These are phyloP conservation scores for Coniochaeta sp. DNA, from an alignment of 2,329 filamentous ascomycete genomes.

Conservation along the genomic window DNA sequence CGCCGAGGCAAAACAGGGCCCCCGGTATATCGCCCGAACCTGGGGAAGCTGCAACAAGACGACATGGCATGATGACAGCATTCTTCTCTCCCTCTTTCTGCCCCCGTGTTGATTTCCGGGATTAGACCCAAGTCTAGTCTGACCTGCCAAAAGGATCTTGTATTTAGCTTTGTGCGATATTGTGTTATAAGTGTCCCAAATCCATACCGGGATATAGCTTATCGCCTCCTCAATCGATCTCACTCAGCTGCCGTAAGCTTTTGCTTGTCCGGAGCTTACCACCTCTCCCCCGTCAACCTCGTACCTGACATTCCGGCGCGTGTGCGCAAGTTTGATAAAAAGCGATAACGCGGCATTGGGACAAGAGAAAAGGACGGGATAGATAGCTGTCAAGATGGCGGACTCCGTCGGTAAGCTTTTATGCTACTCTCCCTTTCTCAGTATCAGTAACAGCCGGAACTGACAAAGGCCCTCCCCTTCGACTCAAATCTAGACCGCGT, in stretches of 20 bases:
- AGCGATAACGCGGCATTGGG: background rate
- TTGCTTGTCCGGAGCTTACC: background rate
- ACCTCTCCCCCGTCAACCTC: background rate
- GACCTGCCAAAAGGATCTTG: background rate
- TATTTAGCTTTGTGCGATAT: background rate
- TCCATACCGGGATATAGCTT: background rate
- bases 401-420: slow-evolving; percentile 41
- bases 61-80: background rate
- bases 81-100: background rate
- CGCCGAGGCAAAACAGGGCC: background rate
- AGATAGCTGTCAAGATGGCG: slow-evolving; percentile 29
- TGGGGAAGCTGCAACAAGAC: background rate
- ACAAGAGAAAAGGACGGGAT: background rate
- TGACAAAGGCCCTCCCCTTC: slow-evolving; percentile 1
- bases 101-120: too few species aligned
- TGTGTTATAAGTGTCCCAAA: background rate
- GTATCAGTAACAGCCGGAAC: background rate
- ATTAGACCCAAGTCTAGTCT: background rate
- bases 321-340: background rate
- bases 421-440: background rate
- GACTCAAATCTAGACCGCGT: slow-evolving; percentile 90
- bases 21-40: background rate
- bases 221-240: background rate
- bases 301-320: background rate
- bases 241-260: background rate